A percentile compares a stretch with the other conserved stretches of the same genome.
Evolutionary conservation across 768 basidiomycete species (phyloP).

Genomic region (Russula vinacea): DNA sequence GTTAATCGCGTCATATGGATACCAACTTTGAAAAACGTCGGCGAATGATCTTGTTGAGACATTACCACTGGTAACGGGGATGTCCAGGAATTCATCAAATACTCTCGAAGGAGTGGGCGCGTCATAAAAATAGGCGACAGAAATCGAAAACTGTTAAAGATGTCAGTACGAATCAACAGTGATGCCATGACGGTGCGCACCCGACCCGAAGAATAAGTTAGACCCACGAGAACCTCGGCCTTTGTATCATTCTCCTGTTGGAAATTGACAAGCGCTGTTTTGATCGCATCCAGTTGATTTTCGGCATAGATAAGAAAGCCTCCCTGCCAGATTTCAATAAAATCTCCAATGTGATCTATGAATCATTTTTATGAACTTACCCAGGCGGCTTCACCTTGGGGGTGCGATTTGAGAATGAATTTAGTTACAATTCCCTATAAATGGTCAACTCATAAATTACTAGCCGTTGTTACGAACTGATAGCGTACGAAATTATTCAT

Average conservation of each 20-base stretch:
- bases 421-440: too few relatives aligned
- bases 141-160: neutral
- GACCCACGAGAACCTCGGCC: neutral
- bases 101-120: conserved; percentile 22
- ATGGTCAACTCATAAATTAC: too few relatives aligned
- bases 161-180: neutral
- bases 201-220: neutral
- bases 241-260: conserved; percentile 14
- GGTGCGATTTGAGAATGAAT: too few relatives aligned
- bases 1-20: too few relatives aligned
- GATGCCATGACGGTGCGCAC: neutral
- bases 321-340: neutral
- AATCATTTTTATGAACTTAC: neutral
- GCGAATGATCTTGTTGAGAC: conserved; percentile 6
- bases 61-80: conserved; percentile 5
- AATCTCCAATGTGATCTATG: neutral
- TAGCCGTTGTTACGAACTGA: too few relatives aligned
- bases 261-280: conserved; percentile 2
- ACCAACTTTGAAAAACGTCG: neutral
- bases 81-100: conserved; percentile 28
- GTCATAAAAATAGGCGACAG: conserved; percentile 23
- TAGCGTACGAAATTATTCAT: too few relatives aligned
- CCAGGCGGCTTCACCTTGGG: conserved; percentile 21
- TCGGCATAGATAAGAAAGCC: neutral
- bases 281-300: neutral